Base-by-base conservation (phyloP, 805 yeast genomes). In the Ogataea populi-albae region DNA sequence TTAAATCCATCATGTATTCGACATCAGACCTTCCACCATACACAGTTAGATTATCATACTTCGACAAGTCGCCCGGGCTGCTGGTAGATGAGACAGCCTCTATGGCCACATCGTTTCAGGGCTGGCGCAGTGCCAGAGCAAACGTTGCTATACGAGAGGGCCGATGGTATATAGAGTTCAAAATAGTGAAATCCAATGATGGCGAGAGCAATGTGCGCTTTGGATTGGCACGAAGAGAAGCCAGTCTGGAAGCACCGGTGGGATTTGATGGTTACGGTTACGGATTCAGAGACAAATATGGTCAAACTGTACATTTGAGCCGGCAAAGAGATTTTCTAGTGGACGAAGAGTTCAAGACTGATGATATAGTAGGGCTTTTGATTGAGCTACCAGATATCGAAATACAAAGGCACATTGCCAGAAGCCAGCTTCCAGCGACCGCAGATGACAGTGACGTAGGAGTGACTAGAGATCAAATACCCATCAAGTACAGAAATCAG, bases 191-290 rank as follows among this genome's bases (percentile, higher is more conserved):
- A 37, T 51, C 55, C 3, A 47, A 45, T 17, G 51, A 48, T 28
- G 52, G 51, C 10, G 55, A 47, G 12, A 40, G 52, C 25, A 49
- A 89, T 57, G 87, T 93, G 1, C 64, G 98, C 19, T 54, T 89
- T 19, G 99, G 99, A 0, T 54, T 91, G 23, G 82, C 82, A 0
- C 66, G 98, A 34, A 71, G 87, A 43, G 98, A 91, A 53, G 93
- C 96, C 2, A 76, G 87, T 32, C 61, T 89, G 28, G 97, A 91
- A 48, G 95, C 95, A 0, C 98, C 99, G 0, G 93, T 89, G 5
- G 99, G 99, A 3, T 86, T 77, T 51, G 98, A 93, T 59, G 91
- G 88, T 0, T 93, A 88, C 62, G 91, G 96, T 0, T 91, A 93
- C 59, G 97, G 96, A 2, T 53, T 93, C 3, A 69, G 97, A 40